Conservation (phyloP, 257 asterid species). For the Penstemon davidsonii region DNA sequence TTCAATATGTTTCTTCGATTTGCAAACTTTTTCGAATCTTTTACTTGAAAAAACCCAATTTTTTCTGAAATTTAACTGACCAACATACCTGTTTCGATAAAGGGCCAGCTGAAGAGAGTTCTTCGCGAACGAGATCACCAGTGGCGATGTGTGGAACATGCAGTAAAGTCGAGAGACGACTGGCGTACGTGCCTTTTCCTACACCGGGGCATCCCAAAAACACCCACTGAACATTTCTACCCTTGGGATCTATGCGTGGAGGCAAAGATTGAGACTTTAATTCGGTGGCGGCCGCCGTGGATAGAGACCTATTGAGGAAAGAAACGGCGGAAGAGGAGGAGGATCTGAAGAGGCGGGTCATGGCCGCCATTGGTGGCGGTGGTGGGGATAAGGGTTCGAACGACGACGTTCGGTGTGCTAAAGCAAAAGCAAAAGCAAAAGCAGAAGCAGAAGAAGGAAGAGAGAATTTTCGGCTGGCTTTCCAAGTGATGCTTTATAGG, state of each 20-base stretch:
- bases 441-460: neutral
- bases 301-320: conserved; percentile 41
- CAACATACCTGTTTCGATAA: conserved; percentile 58
- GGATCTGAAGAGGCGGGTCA: conserved; percentile 69
- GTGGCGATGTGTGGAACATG: conserved; percentile 98
- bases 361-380: conserved; percentile 71
- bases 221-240: conserved; percentile 79
- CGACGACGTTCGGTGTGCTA: conserved; percentile 19
- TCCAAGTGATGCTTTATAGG: neutral
- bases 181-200: conserved; percentile 96
- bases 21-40: too few species aligned
- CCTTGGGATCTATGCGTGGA: conserved; percentile 57
- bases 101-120: conserved; percentile 68
- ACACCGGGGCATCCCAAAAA: conserved; percentile 98
- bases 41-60: neutral
- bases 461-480: neutral
- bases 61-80: neutral
- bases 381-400: conserved; percentile 16
- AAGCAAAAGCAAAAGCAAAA: too few species aligned
- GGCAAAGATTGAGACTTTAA: conserved; percentile 33
- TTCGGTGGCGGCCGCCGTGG: conserved; percentile 55
- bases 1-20: too few species aligned
- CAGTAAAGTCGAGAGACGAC: conserved; percentile 78
- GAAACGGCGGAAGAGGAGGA: conserved; percentile 39
- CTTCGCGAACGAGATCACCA: conserved; percentile 98